Conservation (phyloP, 345 rosid species). For the Abelmoschus esculentus region DNA sequence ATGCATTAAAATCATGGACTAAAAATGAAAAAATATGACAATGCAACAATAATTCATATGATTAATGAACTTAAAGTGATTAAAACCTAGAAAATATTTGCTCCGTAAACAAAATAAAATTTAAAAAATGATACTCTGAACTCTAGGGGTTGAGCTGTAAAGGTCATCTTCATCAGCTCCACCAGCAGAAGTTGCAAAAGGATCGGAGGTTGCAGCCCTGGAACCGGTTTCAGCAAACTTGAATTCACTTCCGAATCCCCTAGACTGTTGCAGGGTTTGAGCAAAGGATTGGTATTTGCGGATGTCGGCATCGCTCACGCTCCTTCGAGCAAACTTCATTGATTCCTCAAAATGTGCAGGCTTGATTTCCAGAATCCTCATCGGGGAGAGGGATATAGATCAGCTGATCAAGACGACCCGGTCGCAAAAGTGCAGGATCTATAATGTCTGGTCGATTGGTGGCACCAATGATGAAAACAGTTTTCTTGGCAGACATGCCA, state of each 20-base stretch:
- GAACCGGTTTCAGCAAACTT: constrained; percentile 53
- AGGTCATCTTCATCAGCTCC: constrained; percentile 80
- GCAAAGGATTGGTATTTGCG: constrained; percentile 94
- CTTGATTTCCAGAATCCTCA: constrained; percentile 45
- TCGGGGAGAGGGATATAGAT: constrained; percentile 87
- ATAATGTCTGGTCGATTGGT: constrained; percentile 93
- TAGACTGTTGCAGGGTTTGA: constrained; percentile 87
- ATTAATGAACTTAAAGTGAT: no score
- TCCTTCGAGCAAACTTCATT: background rate
- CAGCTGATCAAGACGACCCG: no score
- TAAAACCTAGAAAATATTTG: no score
- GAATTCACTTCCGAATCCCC: constrained; percentile 81
- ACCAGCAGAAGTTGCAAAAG: constrained; percentile 63
- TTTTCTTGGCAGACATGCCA: constrained; percentile 28
- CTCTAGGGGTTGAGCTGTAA: constrained; percentile 38
- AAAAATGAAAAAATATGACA: no score
- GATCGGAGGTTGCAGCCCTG: constrained; percentile 46
- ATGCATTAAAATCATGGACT: no score
- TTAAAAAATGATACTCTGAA: no score
- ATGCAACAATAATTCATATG: no score
- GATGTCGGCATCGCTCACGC: constrained; percentile 33
- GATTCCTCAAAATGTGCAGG: background rate
- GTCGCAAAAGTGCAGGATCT: constrained; percentile 17
- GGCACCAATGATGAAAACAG: constrained; percentile 92
- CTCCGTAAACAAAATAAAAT: no score